phyloP scores from a whole-genome alignment of 257 asterid genomes.

The Plantago major region DNA sequence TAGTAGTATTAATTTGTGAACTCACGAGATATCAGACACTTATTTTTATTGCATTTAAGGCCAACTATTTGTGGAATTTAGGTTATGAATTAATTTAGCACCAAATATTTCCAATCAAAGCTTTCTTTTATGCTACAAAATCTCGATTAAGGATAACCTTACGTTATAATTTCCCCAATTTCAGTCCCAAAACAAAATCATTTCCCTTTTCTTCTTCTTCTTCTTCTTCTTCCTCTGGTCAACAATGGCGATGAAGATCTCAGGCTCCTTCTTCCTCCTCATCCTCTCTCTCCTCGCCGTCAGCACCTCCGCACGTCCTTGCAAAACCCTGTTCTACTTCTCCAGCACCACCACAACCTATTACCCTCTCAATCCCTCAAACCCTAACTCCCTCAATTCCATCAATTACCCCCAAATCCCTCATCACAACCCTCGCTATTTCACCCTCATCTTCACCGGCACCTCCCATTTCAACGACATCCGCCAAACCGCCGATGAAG shows the following conservation, averaged over 20 bases:
- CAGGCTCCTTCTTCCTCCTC: conserved; percentile 34
- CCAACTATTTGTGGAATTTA: too few species aligned
- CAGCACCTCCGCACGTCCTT: conserved; percentile 60
- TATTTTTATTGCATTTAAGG: too few species aligned
- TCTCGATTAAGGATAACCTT: too few species aligned
- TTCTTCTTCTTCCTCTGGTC: background rate
- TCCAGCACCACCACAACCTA: conserved; percentile 40
- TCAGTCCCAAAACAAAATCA: background rate
- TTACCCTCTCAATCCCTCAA: conserved; percentile 23
- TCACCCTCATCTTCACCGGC: conserved; percentile 44
- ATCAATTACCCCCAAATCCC: background rate
- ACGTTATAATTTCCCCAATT: too few species aligned
- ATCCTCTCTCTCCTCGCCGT: conserved; percentile 34
- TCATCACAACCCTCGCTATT: conserved; percentile 28
- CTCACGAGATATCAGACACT: too few species aligned
- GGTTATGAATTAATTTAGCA: too few species aligned
- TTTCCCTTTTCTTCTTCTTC: background rate
- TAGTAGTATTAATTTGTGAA: too few species aligned
- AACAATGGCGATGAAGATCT: conserved; percentile 42
- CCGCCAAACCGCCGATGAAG: conserved; percentile 20
- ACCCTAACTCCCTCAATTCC: conserved; percentile 33
- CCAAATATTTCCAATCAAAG: too few species aligned
- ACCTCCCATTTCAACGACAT: conserved; percentile 16
- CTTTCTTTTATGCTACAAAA: too few species aligned
- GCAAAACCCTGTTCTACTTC: conserved; percentile 66